A percentile compares a stretch with the other conserved stretches of the same genome.
These are phyloP conservation scores for Fonsecaea erecta DNA, from an alignment of 2,329 filamentous ascomycete species.

Conservation along the genomic window DNA sequence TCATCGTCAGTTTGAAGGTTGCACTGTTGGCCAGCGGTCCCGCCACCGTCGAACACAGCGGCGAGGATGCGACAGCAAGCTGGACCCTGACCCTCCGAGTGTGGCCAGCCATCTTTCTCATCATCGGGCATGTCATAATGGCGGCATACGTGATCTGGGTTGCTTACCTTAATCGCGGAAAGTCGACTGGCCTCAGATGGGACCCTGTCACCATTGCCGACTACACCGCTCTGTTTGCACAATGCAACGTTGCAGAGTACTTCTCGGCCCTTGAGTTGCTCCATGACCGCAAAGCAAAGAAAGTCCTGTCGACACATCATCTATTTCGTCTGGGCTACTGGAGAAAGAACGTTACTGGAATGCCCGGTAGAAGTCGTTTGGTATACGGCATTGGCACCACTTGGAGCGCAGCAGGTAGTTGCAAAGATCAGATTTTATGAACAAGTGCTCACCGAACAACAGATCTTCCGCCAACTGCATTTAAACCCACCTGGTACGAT, in stretches of 20 bases:
- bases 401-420: conserved; percentile 2
- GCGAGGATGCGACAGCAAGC: neutral
- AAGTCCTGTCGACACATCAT: conserved; percentile 5
- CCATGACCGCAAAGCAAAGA: conserved; percentile 6
- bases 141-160: conserved; percentile 10
- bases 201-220: conserved; percentile 19
- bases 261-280: conserved; percentile 14
- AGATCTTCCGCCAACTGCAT: neutral
- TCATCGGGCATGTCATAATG: conserved; percentile 16
- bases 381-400: conserved; percentile 15
- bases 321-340: conserved; percentile 22
- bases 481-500: conserved; percentile 10
- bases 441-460: conserved; percentile 4
- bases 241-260: conserved; percentile 9
- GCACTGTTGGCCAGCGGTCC: conserved; percentile 17
- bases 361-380: neutral
- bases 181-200: conserved; percentile 22
- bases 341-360: neutral
- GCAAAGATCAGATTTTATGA: too few species aligned
- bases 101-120: conserved; percentile 14
- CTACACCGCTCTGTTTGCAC: conserved; percentile 14
- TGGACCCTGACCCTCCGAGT: conserved; percentile 12
- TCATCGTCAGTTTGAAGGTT: conserved; percentile 23
- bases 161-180: conserved; percentile 4
- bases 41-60: neutral